phyloP scores from a whole-genome alignment of 495 filamentous ascomycete species.

The Tirmania nivea region DNA sequence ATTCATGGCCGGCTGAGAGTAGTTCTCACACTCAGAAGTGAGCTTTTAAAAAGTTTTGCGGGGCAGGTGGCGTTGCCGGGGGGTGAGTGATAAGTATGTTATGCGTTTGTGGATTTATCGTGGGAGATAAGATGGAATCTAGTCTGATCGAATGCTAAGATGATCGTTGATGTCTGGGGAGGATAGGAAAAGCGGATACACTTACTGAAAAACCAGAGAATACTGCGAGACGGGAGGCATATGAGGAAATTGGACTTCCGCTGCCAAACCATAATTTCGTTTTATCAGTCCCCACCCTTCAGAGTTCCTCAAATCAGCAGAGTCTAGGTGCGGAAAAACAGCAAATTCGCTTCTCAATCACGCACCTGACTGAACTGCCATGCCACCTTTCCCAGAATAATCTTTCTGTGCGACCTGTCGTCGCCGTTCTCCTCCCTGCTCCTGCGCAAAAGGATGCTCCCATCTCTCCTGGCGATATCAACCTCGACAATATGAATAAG shows the following conservation, averaged over 20 bases:
- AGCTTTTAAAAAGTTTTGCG: conserved; percentile 41
- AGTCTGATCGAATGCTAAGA: no score
- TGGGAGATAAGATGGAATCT: no score
- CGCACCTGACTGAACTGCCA: conserved; percentile 68
- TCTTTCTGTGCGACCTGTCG: conserved; percentile 62
- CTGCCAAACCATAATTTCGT: conserved; percentile 11
- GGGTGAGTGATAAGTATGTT: conserved; percentile 27
- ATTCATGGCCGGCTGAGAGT: conserved; percentile 51
- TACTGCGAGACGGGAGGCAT: conserved; percentile 71
- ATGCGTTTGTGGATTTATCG: no score
- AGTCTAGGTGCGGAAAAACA: not conserved
- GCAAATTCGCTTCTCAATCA: conserved; percentile 42
- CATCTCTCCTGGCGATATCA: conserved; percentile 1
- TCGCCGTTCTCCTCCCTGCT: conserved; percentile 53
- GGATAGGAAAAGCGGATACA: conserved; percentile 29
- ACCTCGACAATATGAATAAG: not conserved
- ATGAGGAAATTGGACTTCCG: conserved; percentile 76
- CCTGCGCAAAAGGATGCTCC: conserved; percentile 20
- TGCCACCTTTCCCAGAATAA: conserved; percentile 60
- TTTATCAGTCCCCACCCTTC: conserved; percentile 21
- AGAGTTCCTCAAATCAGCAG: conserved; percentile 29
- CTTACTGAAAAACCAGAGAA: conserved; percentile 35
- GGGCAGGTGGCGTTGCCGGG: conserved; percentile 80
- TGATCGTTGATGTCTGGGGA: conserved; percentile 16
- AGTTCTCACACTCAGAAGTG: conserved; percentile 69